Conservation (phyloP, 768 basidiomycete genomes). For the Brasilioporus rufonigricans region DNA sequence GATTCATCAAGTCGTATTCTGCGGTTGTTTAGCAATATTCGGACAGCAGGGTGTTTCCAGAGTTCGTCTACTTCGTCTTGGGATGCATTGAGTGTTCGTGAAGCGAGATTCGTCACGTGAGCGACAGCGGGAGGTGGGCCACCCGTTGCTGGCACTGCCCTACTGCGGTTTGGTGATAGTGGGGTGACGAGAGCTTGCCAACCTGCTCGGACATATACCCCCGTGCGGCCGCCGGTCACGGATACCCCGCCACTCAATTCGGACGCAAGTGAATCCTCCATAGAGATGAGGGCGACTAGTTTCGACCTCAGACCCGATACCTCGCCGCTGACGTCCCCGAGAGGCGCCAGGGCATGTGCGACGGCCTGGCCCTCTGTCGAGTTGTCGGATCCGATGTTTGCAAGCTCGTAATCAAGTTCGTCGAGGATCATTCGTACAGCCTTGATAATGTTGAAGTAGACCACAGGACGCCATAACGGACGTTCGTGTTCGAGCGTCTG, state of each 20-base stretch:
- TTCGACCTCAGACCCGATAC: slow-evolving; percentile 51
- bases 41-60: slow-evolving; percentile 70
- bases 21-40: slow-evolving; percentile 50
- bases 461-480: slow-evolving; percentile 73
- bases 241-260: slow-evolving; percentile 67
- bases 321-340: slow-evolving; percentile 40
- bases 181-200: slow-evolving; percentile 63
- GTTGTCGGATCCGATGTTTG: slow-evolving; percentile 28
- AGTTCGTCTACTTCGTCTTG: slow-evolving; percentile 57
- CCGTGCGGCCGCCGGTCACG: slow-evolving; percentile 56
- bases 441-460: slow-evolving; percentile 83
- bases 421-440: slow-evolving; percentile 73
- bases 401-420: slow-evolving; percentile 62
- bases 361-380: slow-evolving; percentile 32
- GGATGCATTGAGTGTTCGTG: slow-evolving; percentile 48
- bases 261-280: slow-evolving; percentile 65
- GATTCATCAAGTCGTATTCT: slow-evolving; percentile 73
- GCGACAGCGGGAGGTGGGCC: slow-evolving; percentile 30
- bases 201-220: slow-evolving; percentile 67
- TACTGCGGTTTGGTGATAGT: slow-evolving; percentile 40
- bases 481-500: slow-evolving; percentile 67
- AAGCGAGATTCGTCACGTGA: slow-evolving; percentile 52
- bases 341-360: slow-evolving; percentile 30
- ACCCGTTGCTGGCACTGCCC: slow-evolving; percentile 37
- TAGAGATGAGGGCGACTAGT: slow-evolving; percentile 61